phyloP scores from a whole-genome alignment of 352 stramenopile genomes.

The Phytopythium litorale region DNA sequence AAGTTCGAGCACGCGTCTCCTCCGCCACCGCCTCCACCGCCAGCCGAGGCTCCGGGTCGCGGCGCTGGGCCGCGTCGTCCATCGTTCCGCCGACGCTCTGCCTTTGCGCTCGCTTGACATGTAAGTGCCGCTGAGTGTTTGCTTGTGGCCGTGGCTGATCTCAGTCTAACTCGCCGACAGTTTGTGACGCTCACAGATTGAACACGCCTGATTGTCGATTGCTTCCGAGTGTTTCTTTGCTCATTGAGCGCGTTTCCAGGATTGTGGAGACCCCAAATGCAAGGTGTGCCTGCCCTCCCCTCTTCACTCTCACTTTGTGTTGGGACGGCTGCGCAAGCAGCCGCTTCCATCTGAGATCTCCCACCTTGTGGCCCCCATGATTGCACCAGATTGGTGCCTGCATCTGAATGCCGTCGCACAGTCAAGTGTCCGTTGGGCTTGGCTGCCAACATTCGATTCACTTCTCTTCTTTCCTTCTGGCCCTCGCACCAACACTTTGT shows the following conservation, averaged over 20 bases:
- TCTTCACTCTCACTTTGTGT: neutral
- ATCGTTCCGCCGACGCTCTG: conserved; percentile 6
- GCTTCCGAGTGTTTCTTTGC: neutral
- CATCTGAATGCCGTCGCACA: too few relatives aligned
- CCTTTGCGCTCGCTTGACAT: neutral
- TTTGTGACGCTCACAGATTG: neutral
- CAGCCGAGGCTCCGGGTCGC: neutral
- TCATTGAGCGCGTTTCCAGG: neutral
- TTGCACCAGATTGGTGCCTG: too few relatives aligned
- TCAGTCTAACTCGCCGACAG: neutral
- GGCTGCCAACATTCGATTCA: too few relatives aligned
- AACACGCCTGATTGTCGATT: neutral
- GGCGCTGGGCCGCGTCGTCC: neutral
- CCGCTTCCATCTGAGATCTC: too few relatives aligned
- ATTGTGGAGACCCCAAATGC: neutral
- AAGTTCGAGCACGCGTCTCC: neutral
- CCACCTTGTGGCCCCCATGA: too few relatives aligned
- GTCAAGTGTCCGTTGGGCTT: too few relatives aligned
- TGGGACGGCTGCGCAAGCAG: too few relatives aligned
- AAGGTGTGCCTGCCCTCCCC: too few relatives aligned
- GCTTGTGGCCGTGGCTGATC: neutral
- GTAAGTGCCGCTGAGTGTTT: neutral
- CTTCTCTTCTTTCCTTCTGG: too few relatives aligned
- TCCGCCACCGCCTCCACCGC: neutral
- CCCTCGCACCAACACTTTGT: too few relatives aligned